Conservation (phyloP, 2,329 filamentous ascomycete species). For the Ascochyta clinopodiicola region DNA sequence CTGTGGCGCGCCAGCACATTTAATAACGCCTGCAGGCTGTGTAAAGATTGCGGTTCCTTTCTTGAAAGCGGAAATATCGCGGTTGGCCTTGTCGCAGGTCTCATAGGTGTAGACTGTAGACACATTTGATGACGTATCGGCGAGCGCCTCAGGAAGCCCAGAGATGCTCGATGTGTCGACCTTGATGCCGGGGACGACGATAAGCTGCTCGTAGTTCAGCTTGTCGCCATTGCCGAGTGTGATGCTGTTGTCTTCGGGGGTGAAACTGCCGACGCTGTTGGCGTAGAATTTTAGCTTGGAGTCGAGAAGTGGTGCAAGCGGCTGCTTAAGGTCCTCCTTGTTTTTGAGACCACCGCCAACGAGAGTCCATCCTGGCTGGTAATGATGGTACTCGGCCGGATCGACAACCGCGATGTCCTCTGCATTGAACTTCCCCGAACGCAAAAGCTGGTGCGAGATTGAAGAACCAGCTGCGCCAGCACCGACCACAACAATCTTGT, state of each 20-base stretch:
- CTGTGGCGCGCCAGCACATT: constrained; percentile 51
- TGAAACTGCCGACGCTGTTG: constrained; percentile 57
- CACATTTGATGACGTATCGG: constrained; percentile 40
- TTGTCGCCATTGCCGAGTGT: constrained; percentile 63
- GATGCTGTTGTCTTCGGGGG: constrained; percentile 63
- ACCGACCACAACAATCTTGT: constrained; percentile 72
- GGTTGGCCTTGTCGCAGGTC: constrained; percentile 47
- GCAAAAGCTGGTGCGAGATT: constrained; percentile 72
- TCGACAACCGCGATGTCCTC: constrained; percentile 71
- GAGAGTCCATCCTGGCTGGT: constrained; percentile 74
- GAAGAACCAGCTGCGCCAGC: constrained; percentile 70
- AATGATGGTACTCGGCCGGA: constrained; percentile 68
- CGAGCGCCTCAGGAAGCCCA: constrained; percentile 46
- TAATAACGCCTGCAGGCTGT: constrained; percentile 48
- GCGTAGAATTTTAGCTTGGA: constrained; percentile 68
- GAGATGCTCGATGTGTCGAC: constrained; percentile 41
- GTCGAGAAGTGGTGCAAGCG: constrained; percentile 61
- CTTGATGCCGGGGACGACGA: constrained; percentile 61
- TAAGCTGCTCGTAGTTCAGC: constrained; percentile 68
- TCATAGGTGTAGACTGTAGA: constrained; percentile 50
- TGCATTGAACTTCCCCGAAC: constrained; percentile 61
- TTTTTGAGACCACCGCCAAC: constrained; percentile 71
- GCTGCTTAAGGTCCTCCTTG: constrained; percentile 63
- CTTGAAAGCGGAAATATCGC: constrained; percentile 39
- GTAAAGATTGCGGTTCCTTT: constrained; percentile 49